These are phyloP conservation scores for Aureobasidium pullulans DNA, from an alignment of 2,329 filamentous ascomycete species.

Conservation along the genomic window DNA sequence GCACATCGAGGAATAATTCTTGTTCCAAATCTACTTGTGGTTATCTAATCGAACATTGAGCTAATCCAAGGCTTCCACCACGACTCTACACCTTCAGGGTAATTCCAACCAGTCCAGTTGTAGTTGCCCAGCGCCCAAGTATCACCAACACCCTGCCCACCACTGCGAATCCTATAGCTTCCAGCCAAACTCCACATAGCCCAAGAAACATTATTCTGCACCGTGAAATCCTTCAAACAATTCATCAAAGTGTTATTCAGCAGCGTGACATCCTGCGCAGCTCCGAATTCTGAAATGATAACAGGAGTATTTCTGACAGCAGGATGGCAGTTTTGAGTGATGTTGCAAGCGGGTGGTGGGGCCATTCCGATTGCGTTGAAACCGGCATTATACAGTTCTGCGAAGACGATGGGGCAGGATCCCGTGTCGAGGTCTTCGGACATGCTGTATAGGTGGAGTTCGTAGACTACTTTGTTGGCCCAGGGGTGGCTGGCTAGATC, in stretches of 20 bases:
- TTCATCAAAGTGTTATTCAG: conserved; percentile 41
- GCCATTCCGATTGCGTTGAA: conserved; percentile 40
- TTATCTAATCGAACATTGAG: conserved; percentile 26
- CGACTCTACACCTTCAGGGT: conserved; percentile 37
- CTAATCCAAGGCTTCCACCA: conserved; percentile 47
- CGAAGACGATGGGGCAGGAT: conserved; percentile 42
- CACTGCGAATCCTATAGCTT: conserved; percentile 40
- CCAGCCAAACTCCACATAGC: conserved; percentile 45
- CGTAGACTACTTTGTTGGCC: conserved; percentile 43
- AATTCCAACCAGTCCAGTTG: conserved; percentile 43
- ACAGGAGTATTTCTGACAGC: conserved; percentile 31
- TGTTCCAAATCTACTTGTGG: too few relatives aligned
- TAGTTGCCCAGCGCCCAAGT: conserved; percentile 43
- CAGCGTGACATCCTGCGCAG: conserved; percentile 31
- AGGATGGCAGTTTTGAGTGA: conserved; percentile 28
- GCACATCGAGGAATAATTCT: too few relatives aligned
- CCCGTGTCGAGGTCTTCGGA: conserved; percentile 32
- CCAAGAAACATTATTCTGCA: conserved; percentile 41
- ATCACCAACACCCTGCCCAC: conserved; percentile 40
- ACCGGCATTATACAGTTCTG: conserved; percentile 42
- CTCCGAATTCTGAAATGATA: conserved; percentile 32
- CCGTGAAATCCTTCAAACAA: conserved; percentile 40
- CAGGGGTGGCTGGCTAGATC: conserved; percentile 40
- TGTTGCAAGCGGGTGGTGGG: conserved; percentile 29
- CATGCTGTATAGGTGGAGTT: conserved; percentile 39